Evolutionary conservation across 345 rosid genomes (phyloP).

Genomic region (Leavenworthia alabamica): DNA sequence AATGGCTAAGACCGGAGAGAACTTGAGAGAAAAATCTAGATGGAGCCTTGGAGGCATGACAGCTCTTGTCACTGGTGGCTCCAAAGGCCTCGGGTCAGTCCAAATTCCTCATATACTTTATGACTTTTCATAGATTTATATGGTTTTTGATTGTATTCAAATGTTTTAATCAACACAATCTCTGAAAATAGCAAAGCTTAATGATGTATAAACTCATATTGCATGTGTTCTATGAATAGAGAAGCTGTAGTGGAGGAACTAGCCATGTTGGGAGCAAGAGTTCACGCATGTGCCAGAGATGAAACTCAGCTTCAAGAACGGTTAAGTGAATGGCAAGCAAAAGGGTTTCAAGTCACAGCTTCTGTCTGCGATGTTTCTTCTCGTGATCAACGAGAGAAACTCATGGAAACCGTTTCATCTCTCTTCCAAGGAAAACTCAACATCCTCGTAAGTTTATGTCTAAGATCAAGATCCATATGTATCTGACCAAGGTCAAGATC

Average conservation of each 20-base stretch:
- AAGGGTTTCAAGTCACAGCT: constrained; percentile 17
- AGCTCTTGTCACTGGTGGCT: constrained; percentile 30
- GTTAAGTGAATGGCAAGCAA: constrained; percentile 22
- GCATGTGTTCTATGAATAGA: not conserved
- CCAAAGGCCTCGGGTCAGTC: constrained; percentile 29
- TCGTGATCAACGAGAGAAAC: constrained; percentile 10
- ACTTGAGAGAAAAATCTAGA: not conserved
- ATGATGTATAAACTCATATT: not conserved
- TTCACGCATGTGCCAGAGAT: constrained; percentile 28
- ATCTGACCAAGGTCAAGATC: not conserved
- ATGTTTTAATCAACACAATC: not conserved
- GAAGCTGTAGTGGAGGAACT: constrained; percentile 33
- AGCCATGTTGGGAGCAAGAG: constrained; percentile 19
- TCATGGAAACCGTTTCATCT: constrained; percentile 2
- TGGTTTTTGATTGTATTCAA: not conserved
- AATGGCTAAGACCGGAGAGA: constrained; percentile 2
- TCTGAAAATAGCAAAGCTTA: not conserved
- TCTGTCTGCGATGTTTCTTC: constrained; percentile 23
- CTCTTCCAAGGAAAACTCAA: not conserved
- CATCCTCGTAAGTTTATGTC: not conserved
- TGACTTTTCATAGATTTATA: not conserved
- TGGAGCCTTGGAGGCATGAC: constrained; percentile 27
- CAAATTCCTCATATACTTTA: not conserved
- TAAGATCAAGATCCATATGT: not conserved
- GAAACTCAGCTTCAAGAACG: constrained; percentile 20